Conservation (phyloP, 1,139 yeast genomes). For the Pichia sp. region DNA sequence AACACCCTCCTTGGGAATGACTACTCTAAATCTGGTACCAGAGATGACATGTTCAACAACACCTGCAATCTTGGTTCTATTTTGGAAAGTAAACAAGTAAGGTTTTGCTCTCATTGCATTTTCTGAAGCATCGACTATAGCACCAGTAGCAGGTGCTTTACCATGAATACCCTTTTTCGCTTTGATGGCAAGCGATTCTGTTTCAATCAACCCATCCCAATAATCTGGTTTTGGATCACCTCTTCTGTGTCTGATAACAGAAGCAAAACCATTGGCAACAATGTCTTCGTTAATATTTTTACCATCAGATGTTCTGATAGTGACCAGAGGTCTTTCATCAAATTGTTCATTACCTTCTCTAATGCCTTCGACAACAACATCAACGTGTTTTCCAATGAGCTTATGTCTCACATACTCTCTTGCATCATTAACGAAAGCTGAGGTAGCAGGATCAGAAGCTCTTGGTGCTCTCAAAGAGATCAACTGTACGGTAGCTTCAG, state of each 20-base stretch:
- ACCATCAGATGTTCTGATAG: conserved; percentile 39
- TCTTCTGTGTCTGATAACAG: conserved; percentile 73
- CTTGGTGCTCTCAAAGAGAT: conserved; percentile 73
- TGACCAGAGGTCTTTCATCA: conserved; percentile 62
- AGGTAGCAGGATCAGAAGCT: conserved; percentile 48
- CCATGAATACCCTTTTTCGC: conserved; percentile 57
- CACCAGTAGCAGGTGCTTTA: conserved; percentile 50
- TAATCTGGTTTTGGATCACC: conserved; percentile 66
- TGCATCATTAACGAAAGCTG: conserved; percentile 57
- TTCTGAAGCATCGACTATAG: conserved; percentile 78
- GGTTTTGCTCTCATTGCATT: conserved; percentile 65
- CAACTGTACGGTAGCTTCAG: conserved; percentile 58
- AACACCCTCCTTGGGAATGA: conserved; percentile 65
- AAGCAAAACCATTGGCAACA: conserved; percentile 62
- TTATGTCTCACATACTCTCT: conserved; percentile 65
- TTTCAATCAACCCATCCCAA: conserved; percentile 73
- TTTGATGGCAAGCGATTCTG: conserved; percentile 55
- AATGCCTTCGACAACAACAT: conserved; percentile 54
- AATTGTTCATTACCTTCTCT: conserved; percentile 59
- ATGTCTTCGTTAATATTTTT: conserved; percentile 57
- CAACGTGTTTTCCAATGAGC: conserved; percentile 63
- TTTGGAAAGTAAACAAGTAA: conserved; percentile 61
- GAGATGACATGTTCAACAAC: conserved; percentile 67
- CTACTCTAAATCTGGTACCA: conserved; percentile 59
- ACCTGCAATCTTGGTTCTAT: conserved; percentile 57